Evolutionary conservation across 345 rosid species (phyloP), one percentile per base, ranked within the genome.

Genomic region (Aquilaria yunnanensis): DNA sequence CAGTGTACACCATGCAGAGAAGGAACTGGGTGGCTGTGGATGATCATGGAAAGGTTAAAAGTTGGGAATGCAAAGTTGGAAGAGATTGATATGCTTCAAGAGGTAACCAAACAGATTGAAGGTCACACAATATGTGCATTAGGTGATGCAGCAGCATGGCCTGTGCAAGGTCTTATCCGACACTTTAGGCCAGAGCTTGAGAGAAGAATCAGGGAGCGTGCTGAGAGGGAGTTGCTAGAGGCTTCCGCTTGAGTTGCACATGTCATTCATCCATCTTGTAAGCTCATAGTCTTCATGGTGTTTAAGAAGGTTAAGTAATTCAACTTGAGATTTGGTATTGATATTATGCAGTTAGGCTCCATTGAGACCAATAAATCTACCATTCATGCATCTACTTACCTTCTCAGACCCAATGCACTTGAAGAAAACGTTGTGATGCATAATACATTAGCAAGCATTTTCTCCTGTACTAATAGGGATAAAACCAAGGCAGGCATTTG

Each of bases 71-170:
- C 99, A 31, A 90, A 85, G 77, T 67, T 92, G 76, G 98, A 93
- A 80, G 98, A 90, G 82, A 90, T 93, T 62, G 98, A 93, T 76
- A 90, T 94, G 97, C 89, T 94, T 64, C 99, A 90, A 67, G 99
- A 94, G 80, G 85, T 94, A 67, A 94, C 99, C 56, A 90, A 90
- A 61, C 97, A 94, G 81, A 94, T 94, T 56, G 97, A 94, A 78
- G 99, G 99, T 62, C 96, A 94, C 74, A 94, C 99, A n/a, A 90
- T 90, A 59, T 86, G 99, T 69, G 99, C 99, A 11, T 70, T 90
- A 71, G 99, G 99, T 71, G 99, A 94, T 83, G 99, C 99, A 45
- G 97, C 97, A 54, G 99, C 99, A 62, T 94, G 99, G 99, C 99
- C 96, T 43, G 99, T 90, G 62, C 97, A 94, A 71, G 99, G 99